Evolutionary conservation across 495 filamentous ascomycete species (phyloP).

Genomic region (Penicillium canariense): DNA sequence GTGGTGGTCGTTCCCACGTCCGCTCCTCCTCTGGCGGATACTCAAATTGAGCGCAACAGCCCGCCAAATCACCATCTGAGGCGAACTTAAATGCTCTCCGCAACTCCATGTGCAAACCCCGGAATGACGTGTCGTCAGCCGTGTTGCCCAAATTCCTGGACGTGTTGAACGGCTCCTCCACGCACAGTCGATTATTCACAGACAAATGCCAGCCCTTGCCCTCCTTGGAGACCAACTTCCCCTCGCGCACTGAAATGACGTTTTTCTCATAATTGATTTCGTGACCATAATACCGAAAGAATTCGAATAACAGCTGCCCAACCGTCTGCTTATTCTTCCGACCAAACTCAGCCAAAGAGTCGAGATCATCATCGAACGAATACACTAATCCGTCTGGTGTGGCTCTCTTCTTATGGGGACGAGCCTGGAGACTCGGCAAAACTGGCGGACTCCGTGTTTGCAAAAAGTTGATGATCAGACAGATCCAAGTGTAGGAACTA

Average conservation of each 20-base stretch:
- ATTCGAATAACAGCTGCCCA: slow-evolving; percentile 82
- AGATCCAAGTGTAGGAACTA: slow-evolving; percentile 99
- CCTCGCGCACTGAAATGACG: slow-evolving; percentile 85
- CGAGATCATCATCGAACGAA: slow-evolving; percentile 82
- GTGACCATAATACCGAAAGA: slow-evolving; percentile 92
- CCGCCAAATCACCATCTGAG: slow-evolving; percentile 68
- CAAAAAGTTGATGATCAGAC: slow-evolving; percentile 94
- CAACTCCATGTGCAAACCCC: slow-evolving; percentile 85
- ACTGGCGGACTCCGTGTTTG: slow-evolving; percentile 87
- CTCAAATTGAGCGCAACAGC: slow-evolving; percentile 79
- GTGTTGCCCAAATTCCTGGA: slow-evolving; percentile 95
- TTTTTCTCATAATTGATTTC: slow-evolving; percentile 85
- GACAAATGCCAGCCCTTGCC: slow-evolving; percentile 81
- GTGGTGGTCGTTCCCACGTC: slow-evolving; percentile 68
- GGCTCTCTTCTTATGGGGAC: slow-evolving; percentile 58
- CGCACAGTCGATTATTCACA: slow-evolving; percentile 79
- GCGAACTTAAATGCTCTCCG: slow-evolving; percentile 82
- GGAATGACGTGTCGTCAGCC: slow-evolving; percentile 89
- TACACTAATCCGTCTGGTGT: slow-evolving; percentile 61
- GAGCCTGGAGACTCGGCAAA: slow-evolving; percentile 81
- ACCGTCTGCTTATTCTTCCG: slow-evolving; percentile 76
- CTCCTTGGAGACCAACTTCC: slow-evolving; percentile 75
- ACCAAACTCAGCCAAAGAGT: slow-evolving; percentile 70
- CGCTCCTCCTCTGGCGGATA: slow-evolving; percentile 83
- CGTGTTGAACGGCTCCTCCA: slow-evolving; percentile 95